Evolutionary conservation across 2,329 filamentous ascomycete genomes (phyloP).

Genomic region (Diaporthe batatas): DNA sequence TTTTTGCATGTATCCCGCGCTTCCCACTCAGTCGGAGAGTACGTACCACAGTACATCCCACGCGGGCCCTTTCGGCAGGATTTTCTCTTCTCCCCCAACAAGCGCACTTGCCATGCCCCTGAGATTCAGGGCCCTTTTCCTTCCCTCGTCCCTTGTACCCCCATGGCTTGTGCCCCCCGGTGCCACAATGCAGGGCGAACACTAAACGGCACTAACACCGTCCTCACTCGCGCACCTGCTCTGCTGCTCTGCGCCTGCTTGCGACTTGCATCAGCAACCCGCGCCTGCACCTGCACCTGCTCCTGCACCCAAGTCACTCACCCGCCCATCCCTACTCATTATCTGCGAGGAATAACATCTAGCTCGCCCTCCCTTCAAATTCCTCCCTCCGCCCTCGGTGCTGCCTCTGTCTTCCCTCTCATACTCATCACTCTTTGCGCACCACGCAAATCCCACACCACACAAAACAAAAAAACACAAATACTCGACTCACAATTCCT

Average conservation of each 20-base stretch:
- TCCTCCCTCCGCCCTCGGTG: conserved; percentile 18
- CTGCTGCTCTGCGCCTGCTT: not conserved
- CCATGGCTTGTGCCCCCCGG: not conserved
- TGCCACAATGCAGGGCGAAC: conserved; percentile 11
- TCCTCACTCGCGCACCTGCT: not conserved
- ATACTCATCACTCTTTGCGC: not conserved
- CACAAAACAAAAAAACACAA: conserved; percentile 14
- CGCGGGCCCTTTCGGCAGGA: conserved; percentile 26
- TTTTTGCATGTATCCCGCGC: conserved; percentile 6
- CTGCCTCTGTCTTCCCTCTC: not conserved
- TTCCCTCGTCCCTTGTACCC: not conserved
- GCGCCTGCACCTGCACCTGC: not conserved
- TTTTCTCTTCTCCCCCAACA: conserved; percentile 25
- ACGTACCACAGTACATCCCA: not conserved
- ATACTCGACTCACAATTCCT: not conserved
- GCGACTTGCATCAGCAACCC: not conserved
- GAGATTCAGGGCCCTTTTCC: not conserved
- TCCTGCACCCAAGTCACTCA: conserved; percentile 3
- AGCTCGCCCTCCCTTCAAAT: conserved; percentile 11
- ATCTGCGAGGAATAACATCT: conserved; percentile 20
- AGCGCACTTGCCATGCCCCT: conserved; percentile 31
- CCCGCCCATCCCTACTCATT: conserved; percentile 17
- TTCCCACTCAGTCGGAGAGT: not conserved
- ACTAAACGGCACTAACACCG: conserved; percentile 13
- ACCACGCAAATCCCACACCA: not conserved